Conservation (phyloP, 257 asterid species). For the Nicotiana sylvestris region DNA sequence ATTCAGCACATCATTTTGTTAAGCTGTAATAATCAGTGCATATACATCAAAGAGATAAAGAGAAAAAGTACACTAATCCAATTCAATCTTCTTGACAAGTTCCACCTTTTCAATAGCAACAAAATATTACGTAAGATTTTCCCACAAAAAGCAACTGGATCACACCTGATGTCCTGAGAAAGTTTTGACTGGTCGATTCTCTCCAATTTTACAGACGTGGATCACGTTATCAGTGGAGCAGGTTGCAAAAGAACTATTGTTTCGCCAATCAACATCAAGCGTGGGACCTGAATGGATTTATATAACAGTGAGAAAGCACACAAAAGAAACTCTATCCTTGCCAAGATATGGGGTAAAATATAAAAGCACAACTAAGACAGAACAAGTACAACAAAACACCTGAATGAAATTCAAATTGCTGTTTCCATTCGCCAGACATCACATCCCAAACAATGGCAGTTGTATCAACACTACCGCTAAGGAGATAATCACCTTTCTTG, state of each 20-base stretch:
- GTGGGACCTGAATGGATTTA: slow-evolving; percentile 53
- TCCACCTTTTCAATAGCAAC: background rate
- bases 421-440: slow-evolving; percentile 81
- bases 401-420: slow-evolving; percentile 81
- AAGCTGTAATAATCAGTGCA: background rate
- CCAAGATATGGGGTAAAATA: background rate
- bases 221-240: slow-evolving; percentile 92
- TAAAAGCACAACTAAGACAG: background rate
- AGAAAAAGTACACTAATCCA: background rate
- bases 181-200: slow-evolving; percentile 61
- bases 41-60: background rate
- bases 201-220: slow-evolving; percentile 89
- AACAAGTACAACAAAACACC: slow-evolving; percentile 36
- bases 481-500: slow-evolving; percentile 91
- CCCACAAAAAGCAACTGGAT: background rate
- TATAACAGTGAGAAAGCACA: background rate
- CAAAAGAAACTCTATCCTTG: background rate
- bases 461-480: slow-evolving; percentile 90
- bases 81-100: background rate
- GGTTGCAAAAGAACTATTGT: slow-evolving; percentile 74
- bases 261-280: slow-evolving; percentile 95
- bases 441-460: slow-evolving; percentile 96
- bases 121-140: background rate
- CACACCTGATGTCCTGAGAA: slow-evolving; percentile 84
- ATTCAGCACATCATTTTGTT: background rate